Percentiles rank a stretch among this genome's conserved stretches.
phyloP scores from a whole-genome alignment of 371 early-diverging fungal species.

The Globomyces sp. region DNA sequence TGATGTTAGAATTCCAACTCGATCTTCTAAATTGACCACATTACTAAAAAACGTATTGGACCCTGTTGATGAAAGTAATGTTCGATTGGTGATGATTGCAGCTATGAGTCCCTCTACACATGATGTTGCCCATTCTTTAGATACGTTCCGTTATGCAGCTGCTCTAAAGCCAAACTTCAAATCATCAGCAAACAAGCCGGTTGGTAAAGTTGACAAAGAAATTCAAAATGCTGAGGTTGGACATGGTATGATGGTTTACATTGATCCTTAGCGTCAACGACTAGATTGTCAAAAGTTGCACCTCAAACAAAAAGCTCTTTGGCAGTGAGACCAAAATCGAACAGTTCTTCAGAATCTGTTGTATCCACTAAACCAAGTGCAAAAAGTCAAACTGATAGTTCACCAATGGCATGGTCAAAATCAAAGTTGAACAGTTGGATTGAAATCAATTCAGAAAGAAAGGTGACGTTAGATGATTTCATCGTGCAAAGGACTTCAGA shows the following conservation, averaged over 20 bases:
- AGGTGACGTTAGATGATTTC: not conserved
- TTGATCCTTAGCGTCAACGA: too few relatives aligned
- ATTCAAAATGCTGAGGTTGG: too few relatives aligned
- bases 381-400: not conserved
- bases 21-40: conserved; percentile 42
- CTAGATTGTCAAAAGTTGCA: too few relatives aligned
- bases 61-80: too few relatives aligned
- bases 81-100: conserved; percentile 41
- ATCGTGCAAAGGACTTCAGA: not conserved
- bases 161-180: conserved; percentile 15
- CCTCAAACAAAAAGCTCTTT: too few relatives aligned
- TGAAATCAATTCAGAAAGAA: too few relatives aligned
- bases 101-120: conserved; percentile 36
- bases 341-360: too few relatives aligned
- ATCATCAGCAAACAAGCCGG: too few relatives aligned
- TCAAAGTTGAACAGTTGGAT: not conserved
- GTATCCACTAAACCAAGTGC: conserved; percentile 12
- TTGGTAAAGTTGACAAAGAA: too few relatives aligned
- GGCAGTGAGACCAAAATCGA: too few relatives aligned
- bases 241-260: too few relatives aligned
- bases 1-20: conserved; percentile 37
- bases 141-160: conserved; percentile 39
- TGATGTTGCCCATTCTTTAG: conserved; percentile 38
- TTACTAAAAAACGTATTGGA: conserved; percentile 30
- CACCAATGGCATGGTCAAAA: not conserved